Evolutionary conservation across 768 basidiomycete species (phyloP).

Genomic region (Lactifluus echinatus): DNA sequence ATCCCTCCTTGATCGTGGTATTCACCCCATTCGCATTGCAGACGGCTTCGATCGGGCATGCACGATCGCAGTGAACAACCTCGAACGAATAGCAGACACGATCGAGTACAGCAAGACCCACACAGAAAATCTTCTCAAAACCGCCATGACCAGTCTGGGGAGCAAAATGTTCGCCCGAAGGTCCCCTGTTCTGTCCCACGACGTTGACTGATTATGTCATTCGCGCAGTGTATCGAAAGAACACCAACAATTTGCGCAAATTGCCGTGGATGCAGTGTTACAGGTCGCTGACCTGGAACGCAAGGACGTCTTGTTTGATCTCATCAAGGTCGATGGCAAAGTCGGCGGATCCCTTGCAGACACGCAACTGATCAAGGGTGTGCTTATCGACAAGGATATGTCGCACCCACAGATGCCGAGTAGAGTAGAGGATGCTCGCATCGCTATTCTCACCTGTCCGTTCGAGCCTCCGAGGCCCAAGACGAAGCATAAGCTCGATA

Average conservation of each 20-base stretch:
- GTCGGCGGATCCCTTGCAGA: slow-evolving; percentile 96
- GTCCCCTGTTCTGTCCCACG: not conserved
- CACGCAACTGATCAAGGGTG: slow-evolving; percentile 90
- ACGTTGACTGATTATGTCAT: not conserved
- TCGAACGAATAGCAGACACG: slow-evolving; percentile 84
- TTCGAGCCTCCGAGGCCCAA: slow-evolving; percentile 99
- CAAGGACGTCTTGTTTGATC: slow-evolving; percentile 91
- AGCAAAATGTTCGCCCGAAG: slow-evolving; percentile 85
- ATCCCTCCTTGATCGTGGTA: slow-evolving; percentile 94
- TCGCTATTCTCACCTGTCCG: slow-evolving; percentile 97
- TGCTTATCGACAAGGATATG: slow-evolving; percentile 99
- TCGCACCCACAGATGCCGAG: slow-evolving; percentile 98
- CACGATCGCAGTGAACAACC: slow-evolving; percentile 76
- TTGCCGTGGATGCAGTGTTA: slow-evolving; percentile 95
- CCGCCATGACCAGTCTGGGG: slow-evolving; percentile 92
- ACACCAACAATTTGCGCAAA: slow-evolving; percentile 89
- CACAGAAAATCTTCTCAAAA: slow-evolving; percentile 84
- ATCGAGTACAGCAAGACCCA: slow-evolving; percentile 78
- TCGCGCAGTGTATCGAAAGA: slow-evolving; percentile 86
- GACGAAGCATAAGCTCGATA: slow-evolving; percentile 98
- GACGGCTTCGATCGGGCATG: slow-evolving; percentile 98
- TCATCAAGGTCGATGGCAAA: slow-evolving; percentile 99
- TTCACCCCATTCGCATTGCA: slow-evolving; percentile 98
- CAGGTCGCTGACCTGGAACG: slow-evolving; percentile 92
- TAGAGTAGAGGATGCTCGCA: slow-evolving; percentile 74